Conservation (phyloP, 495 filamentous ascomycete genomes). For the Penicillium ochrochloron region DNA sequence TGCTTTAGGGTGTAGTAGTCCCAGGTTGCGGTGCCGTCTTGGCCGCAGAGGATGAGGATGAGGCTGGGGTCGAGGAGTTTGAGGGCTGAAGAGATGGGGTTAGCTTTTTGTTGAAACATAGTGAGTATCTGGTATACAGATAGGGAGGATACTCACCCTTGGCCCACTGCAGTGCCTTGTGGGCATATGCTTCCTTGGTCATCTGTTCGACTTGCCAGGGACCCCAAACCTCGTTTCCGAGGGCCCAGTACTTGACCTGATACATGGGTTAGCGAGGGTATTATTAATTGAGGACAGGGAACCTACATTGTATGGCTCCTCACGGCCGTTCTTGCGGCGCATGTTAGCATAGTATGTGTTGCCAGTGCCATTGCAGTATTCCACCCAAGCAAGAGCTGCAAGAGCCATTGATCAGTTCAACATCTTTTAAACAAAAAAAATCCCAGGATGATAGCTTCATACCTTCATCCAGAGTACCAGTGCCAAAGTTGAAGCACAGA, state of each 20-base stretch:
- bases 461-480: constrained; percentile 73
- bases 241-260: constrained; percentile 66
- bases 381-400: constrained; percentile 71
- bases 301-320: constrained; percentile 72
- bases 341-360: constrained; percentile 82
- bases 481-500: constrained; percentile 76
- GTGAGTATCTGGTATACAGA: background rate
- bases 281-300: background rate
- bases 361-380: constrained; percentile 75
- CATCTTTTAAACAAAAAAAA: no score
- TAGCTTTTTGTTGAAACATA: background rate
- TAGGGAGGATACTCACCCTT: constrained; percentile 48
- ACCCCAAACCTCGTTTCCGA: constrained; percentile 77
- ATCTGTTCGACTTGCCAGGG: constrained; percentile 81
- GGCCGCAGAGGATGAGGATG: constrained; percentile 70
- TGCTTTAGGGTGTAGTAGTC: constrained; percentile 72
- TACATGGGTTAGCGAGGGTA: constrained; percentile 12
- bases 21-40: constrained; percentile 70
- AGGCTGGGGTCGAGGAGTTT: constrained; percentile 74
- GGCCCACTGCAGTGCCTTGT: constrained; percentile 78
- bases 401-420: background rate
- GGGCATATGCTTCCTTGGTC: constrained; percentile 75
- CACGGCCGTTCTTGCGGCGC: constrained; percentile 69
- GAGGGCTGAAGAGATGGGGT: constrained; percentile 49
- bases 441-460: no score